Evolutionary conservation across 2,329 filamentous ascomycete species (phyloP).

Genomic region (Bisporella sp.): DNA sequence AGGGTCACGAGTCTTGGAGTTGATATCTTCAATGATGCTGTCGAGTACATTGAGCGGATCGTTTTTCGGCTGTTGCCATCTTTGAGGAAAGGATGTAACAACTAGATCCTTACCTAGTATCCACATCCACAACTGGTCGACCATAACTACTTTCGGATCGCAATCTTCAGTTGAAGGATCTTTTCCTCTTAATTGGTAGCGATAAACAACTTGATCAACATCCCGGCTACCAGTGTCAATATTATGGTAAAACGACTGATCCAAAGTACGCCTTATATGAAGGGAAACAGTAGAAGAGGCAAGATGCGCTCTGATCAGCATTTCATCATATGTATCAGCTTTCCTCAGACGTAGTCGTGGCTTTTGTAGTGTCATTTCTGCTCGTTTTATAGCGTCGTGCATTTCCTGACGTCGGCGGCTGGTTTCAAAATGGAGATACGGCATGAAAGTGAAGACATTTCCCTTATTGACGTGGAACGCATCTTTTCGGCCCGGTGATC

Average conservation of each 20-base stretch:
- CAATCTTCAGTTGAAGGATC: neutral
- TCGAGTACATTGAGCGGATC: slow-evolving; percentile 36
- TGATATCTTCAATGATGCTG: slow-evolving; percentile 22
- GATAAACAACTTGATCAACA: slow-evolving; percentile 23
- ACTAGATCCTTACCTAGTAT: slow-evolving; percentile 28
- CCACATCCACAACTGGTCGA: slow-evolving; percentile 39
- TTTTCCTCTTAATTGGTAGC: slow-evolving; percentile 16
- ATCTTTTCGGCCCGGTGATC: slow-evolving; percentile 10
- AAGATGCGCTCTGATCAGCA: slow-evolving; percentile 19
- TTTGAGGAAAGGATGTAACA: slow-evolving; percentile 27
- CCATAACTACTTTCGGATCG: slow-evolving; percentile 29
- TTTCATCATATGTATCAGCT: slow-evolving; percentile 19
- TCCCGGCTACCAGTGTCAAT: slow-evolving; percentile 35
- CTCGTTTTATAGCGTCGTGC: slow-evolving; percentile 20
- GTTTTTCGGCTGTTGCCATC: slow-evolving; percentile 36
- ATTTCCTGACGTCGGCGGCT: slow-evolving; percentile 17
- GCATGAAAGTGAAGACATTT: slow-evolving; percentile 21
- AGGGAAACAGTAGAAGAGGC: slow-evolving; percentile 24
- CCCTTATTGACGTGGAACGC: slow-evolving; percentile 6
- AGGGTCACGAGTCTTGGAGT: slow-evolving; percentile 24
- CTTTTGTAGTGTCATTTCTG: slow-evolving; percentile 11
- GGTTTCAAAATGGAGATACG: slow-evolving; percentile 22
- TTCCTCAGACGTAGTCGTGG: slow-evolving; percentile 9
- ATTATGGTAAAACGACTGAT: slow-evolving; percentile 38
- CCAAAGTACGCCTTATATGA: slow-evolving; percentile 39